Percentiles rank a stretch among this genome's conserved stretches.
phyloP scores from a whole-genome alignment of 2,329 filamentous ascomycete genomes.

The Exophiala sp. region DNA sequence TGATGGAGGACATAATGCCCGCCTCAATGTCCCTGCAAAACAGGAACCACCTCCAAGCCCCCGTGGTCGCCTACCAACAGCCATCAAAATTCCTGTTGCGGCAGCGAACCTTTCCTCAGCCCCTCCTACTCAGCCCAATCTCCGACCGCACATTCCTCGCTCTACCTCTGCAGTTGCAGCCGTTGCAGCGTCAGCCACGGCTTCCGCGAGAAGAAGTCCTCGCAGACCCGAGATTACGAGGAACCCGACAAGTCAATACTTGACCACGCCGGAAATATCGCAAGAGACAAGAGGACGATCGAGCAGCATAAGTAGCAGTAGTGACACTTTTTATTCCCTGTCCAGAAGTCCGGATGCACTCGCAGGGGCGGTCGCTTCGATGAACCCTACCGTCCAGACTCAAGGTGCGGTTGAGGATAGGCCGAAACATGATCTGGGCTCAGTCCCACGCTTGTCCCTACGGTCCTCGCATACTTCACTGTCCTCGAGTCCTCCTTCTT shows the following conservation, averaged over 20 bases:
- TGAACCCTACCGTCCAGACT: constrained; percentile 8
- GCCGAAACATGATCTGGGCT: constrained; percentile 11
- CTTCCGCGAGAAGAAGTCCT: constrained; percentile 24
- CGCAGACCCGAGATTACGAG: constrained; percentile 15
- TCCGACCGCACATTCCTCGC: constrained; percentile 15
- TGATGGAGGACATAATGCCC: background rate
- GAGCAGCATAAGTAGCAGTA: constrained; percentile 19
- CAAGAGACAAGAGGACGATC: constrained; percentile 9
- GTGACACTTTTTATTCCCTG: constrained; percentile 4
- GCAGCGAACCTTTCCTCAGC: constrained; percentile 6
- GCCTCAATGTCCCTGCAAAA: background rate
- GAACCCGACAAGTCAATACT: constrained; percentile 12
- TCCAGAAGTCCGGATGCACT: constrained; percentile 19
- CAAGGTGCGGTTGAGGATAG: constrained; percentile 11
- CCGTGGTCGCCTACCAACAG: constrained; percentile 13
- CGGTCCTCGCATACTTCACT: constrained; percentile 7
- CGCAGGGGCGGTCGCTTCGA: constrained; percentile 21
- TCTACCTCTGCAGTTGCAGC: constrained; percentile 25
- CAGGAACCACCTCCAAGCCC: constrained; percentile 5
- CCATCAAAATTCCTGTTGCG: constrained; percentile 8
- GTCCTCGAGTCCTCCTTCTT: constrained; percentile 9
- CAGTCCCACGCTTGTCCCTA: constrained; percentile 8
- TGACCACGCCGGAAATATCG: constrained; percentile 6
- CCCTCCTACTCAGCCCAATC: constrained; percentile 11
- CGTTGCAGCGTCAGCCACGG: constrained; percentile 21